These are phyloP conservation scores for Termitomyces sp. DNA, from an alignment of 768 basidiomycete genomes.

Conservation along the genomic window DNA sequence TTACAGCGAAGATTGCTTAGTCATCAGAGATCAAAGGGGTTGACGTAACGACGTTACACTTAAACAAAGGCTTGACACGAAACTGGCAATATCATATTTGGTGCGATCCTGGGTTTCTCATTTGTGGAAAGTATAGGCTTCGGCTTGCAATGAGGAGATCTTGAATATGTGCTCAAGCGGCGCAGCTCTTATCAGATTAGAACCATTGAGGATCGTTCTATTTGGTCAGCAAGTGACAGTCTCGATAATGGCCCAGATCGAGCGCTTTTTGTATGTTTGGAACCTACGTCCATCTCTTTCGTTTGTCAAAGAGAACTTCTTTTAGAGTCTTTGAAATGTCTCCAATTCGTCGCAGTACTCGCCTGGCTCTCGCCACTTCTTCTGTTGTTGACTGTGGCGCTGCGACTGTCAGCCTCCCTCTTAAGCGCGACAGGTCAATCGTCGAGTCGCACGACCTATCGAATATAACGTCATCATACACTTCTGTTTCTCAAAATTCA, in stretches of 20 bases:
- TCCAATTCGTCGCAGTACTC: conserved; percentile 4
- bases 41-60: not conserved
- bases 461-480: not conserved
- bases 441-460: not conserved
- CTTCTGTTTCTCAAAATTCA: not conserved
- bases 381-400: conserved; percentile 4
- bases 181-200: conserved; percentile 1
- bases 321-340: not conserved
- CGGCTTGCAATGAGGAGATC: not conserved
- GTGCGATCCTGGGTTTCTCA: not conserved
- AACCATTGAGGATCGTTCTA: not conserved
- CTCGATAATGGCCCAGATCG: conserved; percentile 1
- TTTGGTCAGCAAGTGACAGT: not conserved
- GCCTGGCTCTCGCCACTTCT: conserved; percentile 4
- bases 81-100: not conserved
- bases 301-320: not conserved
- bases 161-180: not conserved
- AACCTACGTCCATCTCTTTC: not conserved
- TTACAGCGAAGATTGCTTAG: conserved; percentile 8
- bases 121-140: not conserved
- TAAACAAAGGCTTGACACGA: not conserved
- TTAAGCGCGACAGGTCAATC: not conserved
- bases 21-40: conserved; percentile 7
- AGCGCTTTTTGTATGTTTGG: not conserved
- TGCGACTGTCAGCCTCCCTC: not conserved